Evolutionary conservation across 169 alveolate genomes (phyloP).

Genomic region (Amoebophrya sp.): DNA sequence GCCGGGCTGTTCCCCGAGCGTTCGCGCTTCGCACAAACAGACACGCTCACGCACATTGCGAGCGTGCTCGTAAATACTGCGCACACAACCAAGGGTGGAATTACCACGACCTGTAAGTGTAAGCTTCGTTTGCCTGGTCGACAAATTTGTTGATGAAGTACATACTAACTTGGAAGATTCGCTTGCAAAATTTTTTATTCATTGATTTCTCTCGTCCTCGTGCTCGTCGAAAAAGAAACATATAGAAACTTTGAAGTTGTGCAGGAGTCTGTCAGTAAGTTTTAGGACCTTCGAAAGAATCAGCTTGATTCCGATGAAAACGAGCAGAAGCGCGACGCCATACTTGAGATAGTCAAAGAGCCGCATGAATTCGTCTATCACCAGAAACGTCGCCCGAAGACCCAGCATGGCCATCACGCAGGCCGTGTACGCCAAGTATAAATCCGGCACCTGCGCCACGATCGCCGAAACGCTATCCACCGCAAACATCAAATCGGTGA

Average conservation of each 20-base stretch:
- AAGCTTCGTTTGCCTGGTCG: no score
- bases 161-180: no score
- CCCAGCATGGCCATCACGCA: background rate
- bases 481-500: background rate
- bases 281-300: background rate
- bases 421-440: background rate
- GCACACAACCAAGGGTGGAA: background rate
- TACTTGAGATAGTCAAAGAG: background rate
- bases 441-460: background rate
- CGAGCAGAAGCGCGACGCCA: background rate
- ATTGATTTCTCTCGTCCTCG: no score
- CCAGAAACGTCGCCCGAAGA: background rate
- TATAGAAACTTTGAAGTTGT: no score
- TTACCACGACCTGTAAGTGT: background rate
- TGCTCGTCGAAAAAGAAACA: no score
- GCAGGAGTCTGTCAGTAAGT: no score
- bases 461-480: background rate
- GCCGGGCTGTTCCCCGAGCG: no score
- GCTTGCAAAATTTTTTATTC: no score
- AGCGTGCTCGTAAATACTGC: background rate
- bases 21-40: background rate
- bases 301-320: background rate
- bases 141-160: no score
- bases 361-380: background rate
- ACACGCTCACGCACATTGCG: background rate